These are phyloP conservation scores for Cryphonectria nitschkei DNA, from an alignment of 2,329 filamentous ascomycete species.

Conservation along the genomic window DNA sequence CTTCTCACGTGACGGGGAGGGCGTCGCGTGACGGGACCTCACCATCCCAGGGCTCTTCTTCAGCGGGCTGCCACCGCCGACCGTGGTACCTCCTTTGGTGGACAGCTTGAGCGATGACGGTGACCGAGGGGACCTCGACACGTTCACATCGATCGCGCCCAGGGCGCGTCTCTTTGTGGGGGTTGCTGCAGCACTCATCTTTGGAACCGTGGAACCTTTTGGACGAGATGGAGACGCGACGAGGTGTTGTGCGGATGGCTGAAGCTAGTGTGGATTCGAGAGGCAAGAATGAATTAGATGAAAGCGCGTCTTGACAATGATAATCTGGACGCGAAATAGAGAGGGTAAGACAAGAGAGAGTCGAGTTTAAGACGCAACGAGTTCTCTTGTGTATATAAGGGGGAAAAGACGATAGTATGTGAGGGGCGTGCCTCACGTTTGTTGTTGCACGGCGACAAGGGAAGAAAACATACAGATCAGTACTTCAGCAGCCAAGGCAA, in stretches of 20 bases:
- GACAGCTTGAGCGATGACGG: constrained; percentile 32
- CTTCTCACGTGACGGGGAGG: constrained; percentile 18
- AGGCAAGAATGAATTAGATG: not conserved
- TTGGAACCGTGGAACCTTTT: constrained; percentile 2
- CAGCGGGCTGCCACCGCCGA: constrained; percentile 19
- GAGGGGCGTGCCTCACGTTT: constrained; percentile 20
- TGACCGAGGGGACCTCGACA: constrained; percentile 24
- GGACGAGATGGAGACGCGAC: constrained; percentile 10
- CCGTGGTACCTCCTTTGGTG: not conserved
- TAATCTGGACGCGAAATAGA: not conserved
- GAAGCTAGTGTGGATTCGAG: not conserved
- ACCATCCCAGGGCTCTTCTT: constrained; percentile 16
- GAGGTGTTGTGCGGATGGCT: constrained; percentile 7
- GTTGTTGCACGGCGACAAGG: constrained; percentile 5
- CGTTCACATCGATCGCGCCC: constrained; percentile 51
- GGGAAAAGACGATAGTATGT: not conserved
- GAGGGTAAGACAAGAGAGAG: not conserved
- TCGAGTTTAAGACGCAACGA: not conserved
- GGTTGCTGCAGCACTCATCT: constrained; percentile 37
- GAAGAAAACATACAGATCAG: not conserved
- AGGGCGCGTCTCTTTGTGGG: constrained; percentile 54
- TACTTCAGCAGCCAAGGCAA: not conserved
- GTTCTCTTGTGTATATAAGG: not conserved
- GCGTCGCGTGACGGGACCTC: constrained; percentile 21
- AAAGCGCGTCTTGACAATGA: constrained; percentile 10